Base-by-base conservation (phyloP, 495 filamentous ascomycete genomes). In the Daldinia childiae region DNA sequence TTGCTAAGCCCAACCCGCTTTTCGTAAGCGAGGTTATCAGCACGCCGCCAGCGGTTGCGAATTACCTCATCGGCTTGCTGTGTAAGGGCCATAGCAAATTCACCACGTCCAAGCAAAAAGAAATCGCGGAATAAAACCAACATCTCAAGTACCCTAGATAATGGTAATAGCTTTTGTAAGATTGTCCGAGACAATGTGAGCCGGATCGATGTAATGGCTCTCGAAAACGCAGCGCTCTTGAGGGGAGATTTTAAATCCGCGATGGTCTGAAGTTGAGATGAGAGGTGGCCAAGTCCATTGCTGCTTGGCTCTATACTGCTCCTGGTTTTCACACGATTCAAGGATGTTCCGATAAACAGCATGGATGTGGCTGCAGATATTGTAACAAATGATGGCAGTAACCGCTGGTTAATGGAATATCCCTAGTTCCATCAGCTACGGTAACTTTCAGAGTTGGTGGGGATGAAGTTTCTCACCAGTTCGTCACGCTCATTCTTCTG, bases 71-170 rank as follows among this genome's bases (percentile, higher is more conserved):
- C 92, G 8, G 94, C 93, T 82, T 97, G 91, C 34, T 90, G 86
- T 1, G 95, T 92, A 19, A 99, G 82, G 9, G 92, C 89, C 68
- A 95, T 87, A 6, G 93, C 93, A 78, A 99, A 99, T 76, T 98
- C 95, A 9, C 95, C 95, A 17, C 92, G 86, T 9, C 91, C 88
- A 9, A 99, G 87, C 9, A 99, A 85, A 72, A 97, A 91, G 77
- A 97, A 98, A 56, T 95, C 89, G 60, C 93, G 87, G 0, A 97
- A 86, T 24, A 97, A 81, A 48, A 87, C 83, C 9, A 99, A 83
- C 41, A 91, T 87, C 65, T 96, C 90, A 3, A 94, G 79, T 21
- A 97, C 91, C 60, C 88, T 90, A 5, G 86, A 84, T 26, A 92
- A 79, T 0, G 95, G 95, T 8, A 98, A 81, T 3, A 98, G 81